Evolutionary conservation across 1,139 yeast species (phyloP), one percentile per base, ranked within the genome.

Genomic region (Yamadazyma siamensis): DNA sequence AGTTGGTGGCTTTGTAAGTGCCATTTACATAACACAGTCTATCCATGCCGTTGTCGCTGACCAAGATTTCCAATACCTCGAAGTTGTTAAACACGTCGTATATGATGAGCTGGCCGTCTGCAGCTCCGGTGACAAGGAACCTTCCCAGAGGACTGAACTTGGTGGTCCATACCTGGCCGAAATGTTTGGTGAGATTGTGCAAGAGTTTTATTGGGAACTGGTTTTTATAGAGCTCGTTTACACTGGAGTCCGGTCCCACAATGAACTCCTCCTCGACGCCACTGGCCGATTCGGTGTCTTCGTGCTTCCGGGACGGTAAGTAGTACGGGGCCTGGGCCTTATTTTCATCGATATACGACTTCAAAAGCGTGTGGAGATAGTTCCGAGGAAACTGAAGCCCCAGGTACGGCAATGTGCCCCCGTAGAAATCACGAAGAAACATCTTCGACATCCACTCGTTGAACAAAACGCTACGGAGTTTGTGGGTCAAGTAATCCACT

Each of bases 161-260:
- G 11, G 83, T 66, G 48, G 70, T 81, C 96, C 96, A 89, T 5
- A 86, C 94, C 52, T 89, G 96, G 44, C 82, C 79, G 0, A 64
- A 58, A 49, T 85, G 94, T 31, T 67, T 64, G 2, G 59, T 50
- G 14, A 87, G 50, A 1, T 63, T 58, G 31, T 54, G 56, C 12
- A 63, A 44, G 11, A 57, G 53, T 12, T 59, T 36, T 22, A 27
- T 58, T 1, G 91, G 91, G 41, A 82, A 75, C 20, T 57, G 43
- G 8, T 58, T 43, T 34, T 49, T 51, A 34, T 58, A 48, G 21
- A 27, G 28, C 4, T 43, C 39, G 24, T 50, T 40, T 14, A 47
- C 23, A 12, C 31, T 32, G 1, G 40, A 22, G 7, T 34, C 44
- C 18, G 36, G 27, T 8, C 47, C 45, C 9, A 46, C 41, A 12